phyloP scores from a whole-genome alignment of 2,329 filamentous ascomycete genomes.

The Paraphaeosphaeria minitans region DNA sequence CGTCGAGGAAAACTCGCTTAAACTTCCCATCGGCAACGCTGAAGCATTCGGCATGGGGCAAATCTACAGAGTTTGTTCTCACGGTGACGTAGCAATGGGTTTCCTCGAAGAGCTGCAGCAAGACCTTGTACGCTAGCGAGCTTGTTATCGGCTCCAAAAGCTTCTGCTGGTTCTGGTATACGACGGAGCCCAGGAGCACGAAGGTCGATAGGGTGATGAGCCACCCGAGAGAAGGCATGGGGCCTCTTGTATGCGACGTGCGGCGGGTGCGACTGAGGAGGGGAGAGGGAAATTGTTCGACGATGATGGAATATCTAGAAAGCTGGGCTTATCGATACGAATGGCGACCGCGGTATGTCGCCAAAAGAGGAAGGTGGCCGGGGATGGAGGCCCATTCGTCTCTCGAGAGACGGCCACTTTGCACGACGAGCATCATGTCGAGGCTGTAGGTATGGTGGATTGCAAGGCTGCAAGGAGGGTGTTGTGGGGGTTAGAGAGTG shows the following conservation, averaged over 20 bases:
- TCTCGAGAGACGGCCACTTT: constrained; percentile 30
- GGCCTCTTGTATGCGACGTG: neutral
- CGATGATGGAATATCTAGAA: neutral
- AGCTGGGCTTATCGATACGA: constrained; percentile 17
- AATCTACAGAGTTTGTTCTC: constrained; percentile 48
- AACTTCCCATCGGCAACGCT: constrained; percentile 60
- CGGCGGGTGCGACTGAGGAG: neutral
- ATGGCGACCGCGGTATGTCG: constrained; percentile 4
- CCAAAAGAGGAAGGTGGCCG: constrained; percentile 12
- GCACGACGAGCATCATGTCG: constrained; percentile 26
- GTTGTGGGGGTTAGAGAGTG: neutral
- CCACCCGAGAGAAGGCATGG: constrained; percentile 28
- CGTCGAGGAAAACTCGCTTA: constrained; percentile 52
- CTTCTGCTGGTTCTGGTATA: constrained; percentile 34
- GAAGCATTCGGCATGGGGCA: constrained; percentile 59
- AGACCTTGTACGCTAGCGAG: constrained; percentile 24
- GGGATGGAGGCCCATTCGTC: constrained; percentile 31
- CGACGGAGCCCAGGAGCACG: constrained; percentile 30
- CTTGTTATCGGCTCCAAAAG: constrained; percentile 23
- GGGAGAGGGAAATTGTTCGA: neutral
- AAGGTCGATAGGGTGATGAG: constrained; percentile 33
- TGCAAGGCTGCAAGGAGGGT: neutral
- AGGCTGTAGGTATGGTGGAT: neutral
- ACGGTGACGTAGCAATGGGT: constrained; percentile 54
- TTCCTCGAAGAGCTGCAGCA: constrained; percentile 31